Evolutionary conservation across 139 green algal species (phyloP).

Genomic region (Chlamydomonas sp.): DNA sequence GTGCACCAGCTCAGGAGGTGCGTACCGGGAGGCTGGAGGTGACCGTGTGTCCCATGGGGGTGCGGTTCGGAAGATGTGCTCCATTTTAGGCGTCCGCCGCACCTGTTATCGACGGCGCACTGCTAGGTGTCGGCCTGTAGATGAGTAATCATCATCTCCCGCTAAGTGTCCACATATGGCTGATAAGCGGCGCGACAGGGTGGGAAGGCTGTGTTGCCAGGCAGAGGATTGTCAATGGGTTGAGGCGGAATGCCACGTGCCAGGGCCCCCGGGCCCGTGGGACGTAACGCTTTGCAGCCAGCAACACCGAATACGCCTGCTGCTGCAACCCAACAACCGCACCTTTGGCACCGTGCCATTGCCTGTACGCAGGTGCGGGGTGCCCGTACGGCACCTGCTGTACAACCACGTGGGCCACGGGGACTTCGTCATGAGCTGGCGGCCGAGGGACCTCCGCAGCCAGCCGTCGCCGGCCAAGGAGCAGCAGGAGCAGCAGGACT

Average conservation of each 20-base stretch:
- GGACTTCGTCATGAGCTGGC: slow-evolving; percentile 64
- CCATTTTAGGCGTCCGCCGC: too few relatives aligned
- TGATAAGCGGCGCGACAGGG: background rate
- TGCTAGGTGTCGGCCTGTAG: background rate
- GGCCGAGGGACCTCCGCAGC: background rate
- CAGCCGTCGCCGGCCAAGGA: background rate
- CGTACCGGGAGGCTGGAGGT: background rate
- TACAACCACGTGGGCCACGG: slow-evolving; percentile 68
- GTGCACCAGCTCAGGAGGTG: background rate
- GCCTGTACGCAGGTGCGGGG: slow-evolving; percentile 43
- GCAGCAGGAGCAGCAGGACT: background rate
- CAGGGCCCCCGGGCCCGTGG: too few relatives aligned
- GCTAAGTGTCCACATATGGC: background rate
- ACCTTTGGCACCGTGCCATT: background rate
- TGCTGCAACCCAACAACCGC: background rate
- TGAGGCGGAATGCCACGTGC: background rate
- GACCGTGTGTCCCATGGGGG: background rate
- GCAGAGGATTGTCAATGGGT: background rate
- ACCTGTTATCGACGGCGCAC: background rate
- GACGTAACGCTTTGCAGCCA: background rate
- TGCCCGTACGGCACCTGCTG: slow-evolving; percentile 67
- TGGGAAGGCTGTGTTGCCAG: background rate
- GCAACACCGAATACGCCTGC: background rate
- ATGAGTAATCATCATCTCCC: background rate
- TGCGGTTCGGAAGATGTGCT: background rate